Evolutionary conservation across 2,329 filamentous ascomycete genomes (phyloP).

Genomic region (Colletotrichum limetticola): DNA sequence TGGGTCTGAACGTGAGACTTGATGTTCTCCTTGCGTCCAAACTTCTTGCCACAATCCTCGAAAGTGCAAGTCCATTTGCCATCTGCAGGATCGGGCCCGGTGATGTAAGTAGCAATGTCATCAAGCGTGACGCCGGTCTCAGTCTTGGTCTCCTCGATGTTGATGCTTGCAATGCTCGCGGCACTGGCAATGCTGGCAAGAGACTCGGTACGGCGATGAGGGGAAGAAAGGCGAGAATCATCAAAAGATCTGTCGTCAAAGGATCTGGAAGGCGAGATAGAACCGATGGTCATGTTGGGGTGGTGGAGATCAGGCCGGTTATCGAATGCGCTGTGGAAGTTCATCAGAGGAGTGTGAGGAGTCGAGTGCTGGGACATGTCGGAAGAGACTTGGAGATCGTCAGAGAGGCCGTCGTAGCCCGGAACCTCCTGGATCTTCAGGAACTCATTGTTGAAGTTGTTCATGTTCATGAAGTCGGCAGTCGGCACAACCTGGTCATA

Average conservation of each 20-base stretch:
- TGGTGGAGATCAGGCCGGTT: constrained; percentile 54
- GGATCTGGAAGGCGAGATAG: constrained; percentile 38
- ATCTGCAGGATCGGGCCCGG: constrained; percentile 76
- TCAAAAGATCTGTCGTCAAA: constrained; percentile 37
- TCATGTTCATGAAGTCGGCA: constrained; percentile 67
- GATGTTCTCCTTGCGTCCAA: constrained; percentile 98
- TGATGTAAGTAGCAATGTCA: constrained; percentile 81
- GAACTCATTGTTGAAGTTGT: constrained; percentile 58
- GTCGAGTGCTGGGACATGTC: constrained; percentile 63
- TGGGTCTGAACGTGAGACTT: constrained; percentile 98
- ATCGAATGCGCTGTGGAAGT: constrained; percentile 56
- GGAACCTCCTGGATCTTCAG: constrained; percentile 52
- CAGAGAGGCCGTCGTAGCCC: constrained; percentile 45
- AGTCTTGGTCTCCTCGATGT: constrained; percentile 73
- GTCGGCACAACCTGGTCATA: constrained; percentile 64
- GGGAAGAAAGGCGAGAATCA: constrained; percentile 44
- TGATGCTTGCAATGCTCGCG: constrained; percentile 70
- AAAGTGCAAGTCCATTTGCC: constrained; percentile 84
- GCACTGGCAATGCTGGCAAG: constrained; percentile 67
- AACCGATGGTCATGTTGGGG: constrained; percentile 33
- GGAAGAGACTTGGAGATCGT: constrained; percentile 54
- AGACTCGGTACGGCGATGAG: constrained; percentile 69
- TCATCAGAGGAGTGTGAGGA: constrained; percentile 61
- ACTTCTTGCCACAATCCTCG: constrained; percentile 85
- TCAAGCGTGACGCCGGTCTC: constrained; percentile 89